Evolutionary conservation across 148 eudicot genomes (phyloP).

Genomic region (Nepenthes gracilis): DNA sequence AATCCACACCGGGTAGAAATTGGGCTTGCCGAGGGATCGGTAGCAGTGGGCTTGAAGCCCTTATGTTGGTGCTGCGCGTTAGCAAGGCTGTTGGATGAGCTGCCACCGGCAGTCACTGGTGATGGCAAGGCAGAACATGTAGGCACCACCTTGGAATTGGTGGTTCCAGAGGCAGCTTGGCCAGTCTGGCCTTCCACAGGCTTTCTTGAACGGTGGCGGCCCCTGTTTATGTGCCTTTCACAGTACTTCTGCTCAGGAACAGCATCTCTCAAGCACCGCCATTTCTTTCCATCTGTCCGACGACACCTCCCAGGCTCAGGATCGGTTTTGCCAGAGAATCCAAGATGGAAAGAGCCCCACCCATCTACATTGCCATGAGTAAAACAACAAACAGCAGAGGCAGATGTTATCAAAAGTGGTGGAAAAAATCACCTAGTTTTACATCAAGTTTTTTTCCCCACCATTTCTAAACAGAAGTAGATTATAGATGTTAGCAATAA

Average conservation of each 20-base stretch:
- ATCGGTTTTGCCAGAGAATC: slow-evolving; percentile 9
- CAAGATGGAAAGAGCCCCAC: slow-evolving; percentile 13
- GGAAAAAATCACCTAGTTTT: not conserved
- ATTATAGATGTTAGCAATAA: too few species aligned
- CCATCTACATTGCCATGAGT: slow-evolving; percentile 7
- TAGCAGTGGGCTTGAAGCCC: slow-evolving; percentile 27
- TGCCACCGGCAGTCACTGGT: slow-evolving; percentile 28
- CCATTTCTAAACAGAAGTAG: too few species aligned
- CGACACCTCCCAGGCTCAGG: slow-evolving; percentile 16
- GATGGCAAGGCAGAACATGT: slow-evolving; percentile 35
- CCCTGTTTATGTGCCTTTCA: slow-evolving; percentile 13
- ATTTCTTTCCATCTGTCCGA: slow-evolving; percentile 15
- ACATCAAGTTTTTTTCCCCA: not conserved
- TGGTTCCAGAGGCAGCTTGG: slow-evolving; percentile 58
- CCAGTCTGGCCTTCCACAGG: slow-evolving; percentile 48
- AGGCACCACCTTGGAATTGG: slow-evolving; percentile 32
- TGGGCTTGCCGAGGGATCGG: slow-evolving; percentile 25
- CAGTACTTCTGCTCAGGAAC: slow-evolving; percentile 13
- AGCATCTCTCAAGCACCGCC: slow-evolving; percentile 15
- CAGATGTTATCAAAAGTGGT: not conserved
- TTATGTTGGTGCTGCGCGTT: slow-evolving; percentile 32
- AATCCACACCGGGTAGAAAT: slow-evolving; percentile 36
- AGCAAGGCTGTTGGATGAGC: slow-evolving; percentile 23
- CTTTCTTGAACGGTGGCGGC: slow-evolving; percentile 19
- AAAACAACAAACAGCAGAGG: not conserved